A percentile compares a stretch with the other conserved stretches of the same genome.
phyloP scores from a whole-genome alignment of 352 stramenopile species.

The Ochromonadaceae sp. region DNA sequence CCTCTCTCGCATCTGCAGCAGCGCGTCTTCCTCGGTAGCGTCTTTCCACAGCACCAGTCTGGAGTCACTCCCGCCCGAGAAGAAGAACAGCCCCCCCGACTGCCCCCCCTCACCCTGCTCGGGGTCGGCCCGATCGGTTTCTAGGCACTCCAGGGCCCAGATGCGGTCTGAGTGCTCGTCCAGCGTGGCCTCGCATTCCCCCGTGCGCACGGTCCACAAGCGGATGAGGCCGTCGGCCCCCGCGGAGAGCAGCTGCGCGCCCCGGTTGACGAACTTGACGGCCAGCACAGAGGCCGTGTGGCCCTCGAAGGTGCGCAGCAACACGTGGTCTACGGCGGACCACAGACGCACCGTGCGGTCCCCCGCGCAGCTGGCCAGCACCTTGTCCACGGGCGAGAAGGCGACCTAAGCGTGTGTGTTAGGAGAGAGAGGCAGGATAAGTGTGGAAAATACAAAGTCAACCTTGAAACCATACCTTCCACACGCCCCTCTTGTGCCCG shows the following conservation, averaged over 20 bases:
- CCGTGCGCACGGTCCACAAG: slow-evolving; percentile 93
- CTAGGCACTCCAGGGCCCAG: slow-evolving; percentile 74
- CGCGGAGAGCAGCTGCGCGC: slow-evolving; percentile 80
- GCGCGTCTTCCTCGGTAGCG: slow-evolving; percentile 74
- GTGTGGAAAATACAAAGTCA: no score
- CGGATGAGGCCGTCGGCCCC: slow-evolving; percentile 91
- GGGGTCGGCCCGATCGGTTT: background rate
- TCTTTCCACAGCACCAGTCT: slow-evolving; percentile 83
- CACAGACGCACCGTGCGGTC: slow-evolving; percentile 94
- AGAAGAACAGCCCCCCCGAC: slow-evolving; percentile 41
- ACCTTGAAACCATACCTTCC: slow-evolving; percentile 72
- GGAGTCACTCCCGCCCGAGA: slow-evolving; percentile 82
- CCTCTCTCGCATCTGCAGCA: slow-evolving; percentile 48
- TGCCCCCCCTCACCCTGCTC: background rate
- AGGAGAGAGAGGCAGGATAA: no score
- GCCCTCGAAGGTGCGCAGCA: slow-evolving; percentile 81
- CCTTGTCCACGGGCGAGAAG: slow-evolving; percentile 88
- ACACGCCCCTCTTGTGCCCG: slow-evolving; percentile 92
- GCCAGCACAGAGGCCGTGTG: slow-evolving; percentile 68
- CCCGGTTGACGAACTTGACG: slow-evolving; percentile 63
- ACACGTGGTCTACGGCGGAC: slow-evolving; percentile 83
- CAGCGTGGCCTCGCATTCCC: slow-evolving; percentile 89
- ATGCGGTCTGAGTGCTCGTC: slow-evolving; percentile 92
- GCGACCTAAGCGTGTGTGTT: slow-evolving; percentile 31
- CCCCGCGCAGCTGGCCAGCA: slow-evolving; percentile 78